Evolutionary conservation across 2,329 filamentous ascomycete species (phyloP).

Genomic region (Periconia macrospinosa): DNA sequence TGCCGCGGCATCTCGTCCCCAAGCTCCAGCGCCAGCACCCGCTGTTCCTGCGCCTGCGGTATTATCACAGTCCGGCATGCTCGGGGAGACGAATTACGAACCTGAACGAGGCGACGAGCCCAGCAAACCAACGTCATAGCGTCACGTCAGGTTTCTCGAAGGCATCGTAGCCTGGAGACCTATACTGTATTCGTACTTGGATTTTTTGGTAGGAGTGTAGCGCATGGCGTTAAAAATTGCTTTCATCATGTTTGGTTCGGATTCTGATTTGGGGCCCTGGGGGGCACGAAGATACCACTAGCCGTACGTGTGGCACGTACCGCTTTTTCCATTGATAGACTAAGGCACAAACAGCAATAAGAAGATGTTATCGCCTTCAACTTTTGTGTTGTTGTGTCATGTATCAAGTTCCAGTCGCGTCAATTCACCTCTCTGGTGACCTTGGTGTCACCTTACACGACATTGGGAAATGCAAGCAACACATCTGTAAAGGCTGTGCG

Average conservation of each 20-base stretch:
- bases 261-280: background rate
- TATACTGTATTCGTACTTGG: constrained; percentile 3
- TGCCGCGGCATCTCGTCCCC: constrained; percentile 66
- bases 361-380: background rate
- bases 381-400: background rate
- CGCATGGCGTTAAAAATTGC: constrained; percentile 6
- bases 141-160: background rate
- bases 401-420: background rate
- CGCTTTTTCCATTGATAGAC: constrained; percentile 1
- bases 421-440: background rate
- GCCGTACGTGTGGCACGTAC: constrained; percentile 3
- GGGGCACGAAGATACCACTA: constrained; percentile 9
- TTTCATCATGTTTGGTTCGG: background rate
- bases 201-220: constrained; percentile 3
- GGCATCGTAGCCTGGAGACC: background rate
- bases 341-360: background rate
- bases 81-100: constrained; percentile 46
- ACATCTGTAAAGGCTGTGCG: background rate
- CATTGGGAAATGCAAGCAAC: background rate
- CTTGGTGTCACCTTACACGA: background rate
- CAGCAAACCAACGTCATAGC: constrained; percentile 14
- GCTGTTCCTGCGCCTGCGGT: constrained; percentile 40
- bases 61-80: constrained; percentile 35
- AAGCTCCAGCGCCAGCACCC: constrained; percentile 37
- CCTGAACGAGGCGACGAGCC: constrained; percentile 42